A percentile compares a stretch with the other conserved stretches of the same genome.
Evolutionary conservation across 192 early-diverging fungal genomes (phyloP).

Genomic region (Umbelopsis vinacea): DNA sequence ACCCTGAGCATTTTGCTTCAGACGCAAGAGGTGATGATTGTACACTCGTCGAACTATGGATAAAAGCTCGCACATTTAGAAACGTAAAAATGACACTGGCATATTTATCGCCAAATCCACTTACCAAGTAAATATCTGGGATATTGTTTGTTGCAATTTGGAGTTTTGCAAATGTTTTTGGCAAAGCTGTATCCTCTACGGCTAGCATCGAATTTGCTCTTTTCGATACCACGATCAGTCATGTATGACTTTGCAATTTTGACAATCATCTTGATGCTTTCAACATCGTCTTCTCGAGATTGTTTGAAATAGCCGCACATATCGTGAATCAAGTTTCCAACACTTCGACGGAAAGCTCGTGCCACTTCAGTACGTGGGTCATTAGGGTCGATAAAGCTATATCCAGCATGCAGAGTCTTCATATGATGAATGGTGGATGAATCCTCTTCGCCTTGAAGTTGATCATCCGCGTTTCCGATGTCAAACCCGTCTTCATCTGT

Average conservation of each 20-base stretch:
- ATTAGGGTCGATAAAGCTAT: constrained; percentile 65
- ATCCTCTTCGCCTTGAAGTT: constrained; percentile 44
- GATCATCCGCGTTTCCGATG: constrained; percentile 24
- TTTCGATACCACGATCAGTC: constrained; percentile 59
- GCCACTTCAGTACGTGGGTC: constrained; percentile 55
- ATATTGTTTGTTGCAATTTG: constrained; percentile 54
- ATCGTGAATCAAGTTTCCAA: constrained; percentile 57
- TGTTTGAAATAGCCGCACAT: constrained; percentile 54
- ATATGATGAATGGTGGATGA: constrained; percentile 39
- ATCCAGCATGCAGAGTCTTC: constrained; percentile 59
- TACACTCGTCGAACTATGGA: constrained; percentile 53
- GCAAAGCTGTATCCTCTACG: constrained; percentile 60
- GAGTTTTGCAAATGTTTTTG: constrained; percentile 50
- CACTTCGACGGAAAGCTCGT: constrained; percentile 53
- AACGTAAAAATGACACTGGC: no score
- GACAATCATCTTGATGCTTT: constrained; percentile 70
- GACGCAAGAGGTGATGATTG: constrained; percentile 54
- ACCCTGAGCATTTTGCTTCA: constrained; percentile 60
- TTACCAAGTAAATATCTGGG: constrained; percentile 53
- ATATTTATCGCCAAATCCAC: neutral
- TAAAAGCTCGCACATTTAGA: neutral
- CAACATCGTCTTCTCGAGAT: constrained; percentile 75
- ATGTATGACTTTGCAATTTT: constrained; percentile 55
- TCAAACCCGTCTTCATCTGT: constrained; percentile 59
- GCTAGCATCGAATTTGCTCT: constrained; percentile 48